Evolutionary conservation across 2,329 filamentous ascomycete genomes (phyloP), one percentile per base, ranked within the genome.

Genomic region (Arachnopeziza araneosa): DNA sequence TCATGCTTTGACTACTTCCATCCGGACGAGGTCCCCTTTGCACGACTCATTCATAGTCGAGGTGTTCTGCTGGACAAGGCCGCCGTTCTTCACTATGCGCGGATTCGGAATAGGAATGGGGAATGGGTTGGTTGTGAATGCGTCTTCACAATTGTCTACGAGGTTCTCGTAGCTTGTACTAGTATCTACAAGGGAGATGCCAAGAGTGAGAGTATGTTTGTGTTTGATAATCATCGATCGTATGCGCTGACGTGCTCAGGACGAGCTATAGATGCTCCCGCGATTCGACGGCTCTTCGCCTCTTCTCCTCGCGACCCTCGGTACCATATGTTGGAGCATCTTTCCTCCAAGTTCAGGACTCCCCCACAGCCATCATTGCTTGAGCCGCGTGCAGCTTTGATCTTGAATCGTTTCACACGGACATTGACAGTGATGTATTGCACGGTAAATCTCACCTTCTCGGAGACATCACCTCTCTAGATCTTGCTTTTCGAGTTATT

Each of bases 1-100:
- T 91, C 91, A 61, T 88, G 86, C 70, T 96, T 93, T 79, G 88
- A 95, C 30, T 96, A 90, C 73, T 96, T 96, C 71, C 89, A 93
- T 68, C 88, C 88, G 0, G 86, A 92, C 9, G 90, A 96, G 75
- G 79, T 93, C 22, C 87, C 88, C 0, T 85, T 89, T 68, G 91
- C 90, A 48, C 84, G 86, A 62, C 81, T 83, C 30, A 79, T 93
- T 57, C 89, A 95, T 74, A 85, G 80, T 66, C 84, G 88, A 56
- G 88, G 89, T 21, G 82, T 96, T 54, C 78, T 84, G 58, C 82
- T 93, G 62, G 91, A 96, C 77, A 95, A 92, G 73, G 91, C 91
- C 19, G 90, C 91, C 3, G 89, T 93, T 21, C 79, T 96, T 60
- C 87, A 90, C 63, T 96, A 96, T 76, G 90, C 87, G 63, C 83